Percentiles rank a stretch among this genome's conserved stretches.
Conservation (phyloP, 2,329 filamentous ascomycete species). For the Plectosphaerella cucumerina region DNA sequence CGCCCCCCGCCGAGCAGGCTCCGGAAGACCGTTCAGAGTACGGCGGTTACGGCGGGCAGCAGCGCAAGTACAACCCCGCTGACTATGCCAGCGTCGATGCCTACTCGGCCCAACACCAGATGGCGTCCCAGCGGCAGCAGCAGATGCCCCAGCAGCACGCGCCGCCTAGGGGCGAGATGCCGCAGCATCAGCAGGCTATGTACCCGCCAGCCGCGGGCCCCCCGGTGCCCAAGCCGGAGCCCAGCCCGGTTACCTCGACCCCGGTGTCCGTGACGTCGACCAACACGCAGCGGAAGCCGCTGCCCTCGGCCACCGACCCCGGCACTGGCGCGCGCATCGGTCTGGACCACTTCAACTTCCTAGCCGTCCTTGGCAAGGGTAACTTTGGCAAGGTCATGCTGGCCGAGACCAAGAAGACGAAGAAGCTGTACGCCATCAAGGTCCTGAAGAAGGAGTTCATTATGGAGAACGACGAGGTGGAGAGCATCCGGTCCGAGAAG, state of each 20-base stretch:
- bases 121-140: conserved; percentile 25
- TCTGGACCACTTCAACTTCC: conserved; percentile 97
- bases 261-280: conserved; percentile 13
- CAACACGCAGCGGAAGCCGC: conserved; percentile 40
- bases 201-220: conserved; percentile 18
- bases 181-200: conserved; percentile 23
- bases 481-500: conserved; percentile 97
- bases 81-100: conserved; percentile 65
- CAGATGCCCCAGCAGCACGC: conserved; percentile 23
- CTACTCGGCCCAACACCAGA: conserved; percentile 28
- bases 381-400: conserved; percentile 99
- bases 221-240: conserved; percentile 22
- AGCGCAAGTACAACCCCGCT: conserved; percentile 71
- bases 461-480: conserved; percentile 98
- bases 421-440: conserved; percentile 96
- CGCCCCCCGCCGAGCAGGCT: conserved; percentile 14
- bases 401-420: conserved; percentile 89
- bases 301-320: conserved; percentile 66
- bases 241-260: conserved; percentile 22
- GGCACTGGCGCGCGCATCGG: conserved; percentile 84
- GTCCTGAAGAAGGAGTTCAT: conserved; percentile 99
- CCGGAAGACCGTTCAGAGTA: conserved; percentile 17
- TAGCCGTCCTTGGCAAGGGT: conserved; percentile 95
- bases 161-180: conserved; percentile 24
- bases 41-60: conserved; percentile 36